A percentile compares a stretch with the other conserved stretches of the same genome.
phyloP scores from a whole-genome alignment of 169 alveolate genomes.

The Hammondia hammondi region DNA sequence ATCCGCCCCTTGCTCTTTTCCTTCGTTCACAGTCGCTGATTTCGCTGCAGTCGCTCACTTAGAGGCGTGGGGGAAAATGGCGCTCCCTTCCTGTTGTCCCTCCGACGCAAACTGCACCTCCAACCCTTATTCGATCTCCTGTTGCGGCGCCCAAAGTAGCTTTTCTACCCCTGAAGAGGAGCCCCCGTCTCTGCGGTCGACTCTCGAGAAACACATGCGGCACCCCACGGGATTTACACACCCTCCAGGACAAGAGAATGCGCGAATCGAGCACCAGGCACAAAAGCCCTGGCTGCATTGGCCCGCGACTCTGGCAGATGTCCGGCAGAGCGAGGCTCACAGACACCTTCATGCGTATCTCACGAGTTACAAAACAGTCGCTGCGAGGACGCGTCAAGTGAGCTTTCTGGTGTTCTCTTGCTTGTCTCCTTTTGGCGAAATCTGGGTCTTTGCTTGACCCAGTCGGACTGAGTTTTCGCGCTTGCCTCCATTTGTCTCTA shows the following conservation, averaged over 20 bases:
- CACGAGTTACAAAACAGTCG: neutral
- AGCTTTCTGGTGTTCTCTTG: neutral
- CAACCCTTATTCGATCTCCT: no score
- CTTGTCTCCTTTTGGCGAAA: no score
- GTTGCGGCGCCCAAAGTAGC: neutral
- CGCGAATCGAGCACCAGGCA: no score
- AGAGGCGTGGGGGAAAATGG: no score
- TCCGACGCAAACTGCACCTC: no score
- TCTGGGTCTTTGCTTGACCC: neutral
- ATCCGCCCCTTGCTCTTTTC: no score
- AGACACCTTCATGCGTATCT: constrained; percentile 35
- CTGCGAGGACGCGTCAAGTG: constrained; percentile 19
- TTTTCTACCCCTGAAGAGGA: neutral
- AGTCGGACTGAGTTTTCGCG: neutral
- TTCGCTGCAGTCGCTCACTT: no score
- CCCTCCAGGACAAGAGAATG: neutral
- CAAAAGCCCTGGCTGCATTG: constrained; percentile 64
- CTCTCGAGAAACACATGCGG: neutral
- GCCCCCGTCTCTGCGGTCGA: constrained; percentile 11
- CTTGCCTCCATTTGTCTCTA: no score
- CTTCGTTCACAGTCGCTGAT: no score
- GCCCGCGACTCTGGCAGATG: constrained; percentile 43
- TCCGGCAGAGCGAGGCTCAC: constrained; percentile 31
- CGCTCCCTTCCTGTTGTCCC: no score
- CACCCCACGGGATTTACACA: neutral